Evolutionary conservation across 345 rosid genomes (phyloP).

Genomic region (Eucalyptus sp.): DNA sequence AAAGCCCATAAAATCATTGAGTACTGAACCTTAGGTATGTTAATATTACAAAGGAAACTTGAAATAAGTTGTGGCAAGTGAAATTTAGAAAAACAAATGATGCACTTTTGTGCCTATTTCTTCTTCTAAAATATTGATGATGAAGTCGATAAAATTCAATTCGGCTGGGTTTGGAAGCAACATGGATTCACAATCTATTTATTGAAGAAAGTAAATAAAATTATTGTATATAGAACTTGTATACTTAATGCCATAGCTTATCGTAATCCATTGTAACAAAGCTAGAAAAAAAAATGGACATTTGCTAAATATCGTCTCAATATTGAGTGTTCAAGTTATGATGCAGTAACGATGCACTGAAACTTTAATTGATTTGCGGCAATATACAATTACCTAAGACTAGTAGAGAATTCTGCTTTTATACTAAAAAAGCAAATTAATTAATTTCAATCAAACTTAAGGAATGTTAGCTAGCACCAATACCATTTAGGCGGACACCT

Average conservation of each 20-base stretch:
- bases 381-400: background rate
- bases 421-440: background rate
- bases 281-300: background rate
- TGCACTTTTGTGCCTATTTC: background rate
- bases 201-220: too few species aligned
- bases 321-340: background rate
- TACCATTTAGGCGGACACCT: background rate
- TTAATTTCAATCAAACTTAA: background rate
- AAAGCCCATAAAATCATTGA: background rate
- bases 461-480: background rate
- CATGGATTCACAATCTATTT: background rate
- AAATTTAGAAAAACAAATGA: too few species aligned
- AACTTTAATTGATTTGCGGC: background rate
- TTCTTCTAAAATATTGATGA: background rate
- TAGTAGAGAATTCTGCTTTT: background rate
- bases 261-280: background rate
- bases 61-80: background rate
- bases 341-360: background rate
- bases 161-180: background rate
- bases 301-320: background rate
- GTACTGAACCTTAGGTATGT: background rate
- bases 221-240: too few species aligned
- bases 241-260: background rate
- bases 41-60: background rate
- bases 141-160: background rate